Percentiles rank a stretch among this genome's conserved stretches.
Conservation (phyloP, 1,284 basidiomycete genomes). For the Entoloma clypeatum region DNA sequence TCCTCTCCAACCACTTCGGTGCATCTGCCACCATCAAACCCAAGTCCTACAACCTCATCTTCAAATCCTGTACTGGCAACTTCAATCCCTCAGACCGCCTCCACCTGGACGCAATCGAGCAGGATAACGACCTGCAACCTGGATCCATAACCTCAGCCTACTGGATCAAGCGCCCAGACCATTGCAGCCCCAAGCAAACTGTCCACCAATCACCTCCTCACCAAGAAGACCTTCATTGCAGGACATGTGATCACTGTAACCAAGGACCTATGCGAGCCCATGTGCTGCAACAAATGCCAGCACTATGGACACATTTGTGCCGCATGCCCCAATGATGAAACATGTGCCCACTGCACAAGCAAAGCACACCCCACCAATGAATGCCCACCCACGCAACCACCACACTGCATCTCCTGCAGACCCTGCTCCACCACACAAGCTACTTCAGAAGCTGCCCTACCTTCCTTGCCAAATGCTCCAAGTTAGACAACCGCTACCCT, state of each 20-base stretch:
- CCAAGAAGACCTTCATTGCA: neutral
- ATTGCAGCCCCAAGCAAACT: neutral
- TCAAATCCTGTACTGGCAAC: neutral
- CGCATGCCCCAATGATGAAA: neutral
- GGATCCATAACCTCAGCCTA: constrained; percentile 1
- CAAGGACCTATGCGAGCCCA: constrained; percentile 5
- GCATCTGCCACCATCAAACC: neutral
- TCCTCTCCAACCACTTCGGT: neutral
- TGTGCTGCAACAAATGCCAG: constrained; percentile 7
- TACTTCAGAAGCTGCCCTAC: constrained; percentile 1
- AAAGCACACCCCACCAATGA: neutral
- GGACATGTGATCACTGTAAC: neutral
- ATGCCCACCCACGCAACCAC: neutral
- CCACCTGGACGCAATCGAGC: neutral
- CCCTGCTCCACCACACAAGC: constrained; percentile 2
- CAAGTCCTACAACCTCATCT: constrained; percentile 1
- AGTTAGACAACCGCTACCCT: neutral
- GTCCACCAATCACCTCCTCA: constrained; percentile 1
- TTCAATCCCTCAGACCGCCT: neutral
- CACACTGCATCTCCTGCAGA: constrained; percentile 5
- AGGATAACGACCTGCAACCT: neutral
- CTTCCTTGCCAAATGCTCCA: neutral
- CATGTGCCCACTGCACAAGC: neutral
- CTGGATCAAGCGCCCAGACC: constrained; percentile 1
- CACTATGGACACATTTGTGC: constrained; percentile 1